A percentile compares a stretch with the other conserved stretches of the same genome.
Conservation (phyloP, 805 yeast species). For the Kazachstania africana region DNA sequence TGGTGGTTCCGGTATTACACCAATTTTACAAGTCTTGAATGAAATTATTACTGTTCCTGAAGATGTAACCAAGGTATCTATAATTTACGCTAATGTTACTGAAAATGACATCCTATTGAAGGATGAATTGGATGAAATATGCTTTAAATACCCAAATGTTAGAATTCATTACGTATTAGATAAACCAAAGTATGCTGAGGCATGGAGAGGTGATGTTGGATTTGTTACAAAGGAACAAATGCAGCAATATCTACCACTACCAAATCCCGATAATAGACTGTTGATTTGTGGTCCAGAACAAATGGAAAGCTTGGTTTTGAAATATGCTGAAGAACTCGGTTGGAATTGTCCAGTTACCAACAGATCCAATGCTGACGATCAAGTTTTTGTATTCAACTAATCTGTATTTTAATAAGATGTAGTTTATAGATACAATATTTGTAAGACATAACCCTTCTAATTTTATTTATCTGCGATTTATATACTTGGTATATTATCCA, state of each 20-base stretch:
- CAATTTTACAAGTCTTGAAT: conserved; percentile 71
- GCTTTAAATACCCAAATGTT: conserved; percentile 50
- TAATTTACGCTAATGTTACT: conserved; percentile 65
- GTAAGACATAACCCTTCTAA: too few relatives aligned
- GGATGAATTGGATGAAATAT: conserved; percentile 61
- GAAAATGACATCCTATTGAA: conserved; percentile 65
- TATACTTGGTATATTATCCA: conserved; percentile 20
- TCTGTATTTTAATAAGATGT: background rate
- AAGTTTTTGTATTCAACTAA: conserved; percentile 39
- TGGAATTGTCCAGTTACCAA: conserved; percentile 34
- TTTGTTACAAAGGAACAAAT: conserved; percentile 48
- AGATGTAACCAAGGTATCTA: conserved; percentile 47
- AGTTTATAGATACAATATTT: too few relatives aligned
- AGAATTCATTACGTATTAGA: conserved; percentile 47
- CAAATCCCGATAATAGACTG: conserved; percentile 39
- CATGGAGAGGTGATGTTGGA: conserved; percentile 53
- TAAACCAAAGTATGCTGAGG: conserved; percentile 33
- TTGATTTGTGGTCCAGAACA: conserved; percentile 68
- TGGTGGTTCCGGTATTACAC: conserved; percentile 87
- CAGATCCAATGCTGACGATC: conserved; percentile 29
- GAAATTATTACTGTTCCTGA: conserved; percentile 57
- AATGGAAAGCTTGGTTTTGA: conserved; percentile 44
- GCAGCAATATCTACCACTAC: conserved; percentile 39
- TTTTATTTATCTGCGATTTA: too few relatives aligned
- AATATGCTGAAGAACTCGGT: conserved; percentile 45